These are phyloP conservation scores for Pseudotulostoma volvatum DNA, from an alignment of 495 filamentous ascomycete species.

Conservation along the genomic window DNA sequence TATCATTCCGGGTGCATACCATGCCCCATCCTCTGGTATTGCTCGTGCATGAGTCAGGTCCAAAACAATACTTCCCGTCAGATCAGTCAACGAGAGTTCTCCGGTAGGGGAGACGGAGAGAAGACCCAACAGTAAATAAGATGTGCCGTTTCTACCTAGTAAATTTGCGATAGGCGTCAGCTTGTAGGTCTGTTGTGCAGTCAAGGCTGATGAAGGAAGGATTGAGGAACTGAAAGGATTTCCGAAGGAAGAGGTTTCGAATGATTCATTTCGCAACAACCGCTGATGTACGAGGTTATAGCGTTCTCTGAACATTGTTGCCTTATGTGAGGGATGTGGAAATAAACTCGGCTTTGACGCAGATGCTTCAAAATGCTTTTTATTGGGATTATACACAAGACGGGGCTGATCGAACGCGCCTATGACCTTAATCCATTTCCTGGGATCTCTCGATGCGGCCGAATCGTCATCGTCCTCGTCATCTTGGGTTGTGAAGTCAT, in stretches of 20 bases:
- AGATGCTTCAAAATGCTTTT: conserved; percentile 77
- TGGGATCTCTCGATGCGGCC: conserved; percentile 40
- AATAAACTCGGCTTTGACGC: conserved; percentile 57
- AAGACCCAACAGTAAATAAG: conserved; percentile 76
- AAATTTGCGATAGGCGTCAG: conserved; percentile 88
- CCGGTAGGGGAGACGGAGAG: conserved; percentile 72
- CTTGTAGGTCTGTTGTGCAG: conserved; percentile 53
- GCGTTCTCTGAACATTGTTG: conserved; percentile 67
- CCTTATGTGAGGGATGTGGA: conserved; percentile 66
- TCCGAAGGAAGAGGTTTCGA: conserved; percentile 50
- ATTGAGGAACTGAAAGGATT: conserved; percentile 32
- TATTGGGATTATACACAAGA: conserved; percentile 64
- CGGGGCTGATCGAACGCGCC: conserved; percentile 76
- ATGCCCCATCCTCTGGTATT: conserved; percentile 71
- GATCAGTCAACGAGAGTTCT: conserved; percentile 61
- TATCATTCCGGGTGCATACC: conserved; percentile 90
- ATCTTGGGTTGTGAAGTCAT: conserved; percentile 10
- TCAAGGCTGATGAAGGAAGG: conserved; percentile 37
- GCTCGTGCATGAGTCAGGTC: conserved; percentile 67
- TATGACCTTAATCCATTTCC: conserved; percentile 64
- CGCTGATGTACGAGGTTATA: conserved; percentile 85
- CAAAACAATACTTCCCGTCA: conserved; percentile 72
- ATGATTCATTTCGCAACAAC: conserved; percentile 79
- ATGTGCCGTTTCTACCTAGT: conserved; percentile 69
- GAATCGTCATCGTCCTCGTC: conserved; percentile 49